Base-by-base conservation (phyloP, 2,329 filamentous ascomycete species). In the Hawksworthiomyces lignivorus region DNA sequence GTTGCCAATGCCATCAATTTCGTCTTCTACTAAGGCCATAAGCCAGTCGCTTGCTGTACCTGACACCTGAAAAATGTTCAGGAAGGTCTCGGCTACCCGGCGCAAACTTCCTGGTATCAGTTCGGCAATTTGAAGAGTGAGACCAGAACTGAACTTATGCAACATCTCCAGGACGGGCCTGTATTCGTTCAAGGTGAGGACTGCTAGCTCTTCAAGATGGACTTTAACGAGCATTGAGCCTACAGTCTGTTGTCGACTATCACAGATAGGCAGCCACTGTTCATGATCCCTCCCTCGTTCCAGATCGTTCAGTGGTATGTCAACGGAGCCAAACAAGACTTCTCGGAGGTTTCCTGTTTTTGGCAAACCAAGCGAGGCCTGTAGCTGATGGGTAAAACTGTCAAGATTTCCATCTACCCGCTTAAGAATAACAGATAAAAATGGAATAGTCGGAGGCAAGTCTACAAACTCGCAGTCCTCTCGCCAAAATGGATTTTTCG, bases 41-140 rank as follows among this genome's bases (percentile, higher is more conserved):
- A 98, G 73, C 92, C 92, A 98, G 45, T 96, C 87, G 32, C 75
- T 75, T 3, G 86, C 84, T 28, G 78, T 77, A 0, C 87, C 87
- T 3, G 88, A 90, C 4, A 94, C 89, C 57, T 98, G 92, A 54
- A 90, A 98, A 39, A 98, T 94, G 58, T 97, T 94, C 49, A 97
- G 67, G 28, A 97, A 77, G 21, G 84, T 80, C 56, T 96, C 89
- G 3, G 88, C 85, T 8, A 97, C 62, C n/a, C 78, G 74, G 40
- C 84, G 83, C 26, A 96, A 69, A 54, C 87, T 84, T 3, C 80
- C 77, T 1, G 87, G 84, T 41, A 96, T 71, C 43, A 84, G 77
- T 33, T 85, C 77, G 3, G 87, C 81, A 51, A 98, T 85, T 57
- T 94, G 84, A 28, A 86, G 72, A 0, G 90, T 96, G 43, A 98